Percentiles rank a stretch among this genome's conserved stretches.
Conservation (phyloP, 148 eudicot genomes). For the Arbutus unedo region DNA sequence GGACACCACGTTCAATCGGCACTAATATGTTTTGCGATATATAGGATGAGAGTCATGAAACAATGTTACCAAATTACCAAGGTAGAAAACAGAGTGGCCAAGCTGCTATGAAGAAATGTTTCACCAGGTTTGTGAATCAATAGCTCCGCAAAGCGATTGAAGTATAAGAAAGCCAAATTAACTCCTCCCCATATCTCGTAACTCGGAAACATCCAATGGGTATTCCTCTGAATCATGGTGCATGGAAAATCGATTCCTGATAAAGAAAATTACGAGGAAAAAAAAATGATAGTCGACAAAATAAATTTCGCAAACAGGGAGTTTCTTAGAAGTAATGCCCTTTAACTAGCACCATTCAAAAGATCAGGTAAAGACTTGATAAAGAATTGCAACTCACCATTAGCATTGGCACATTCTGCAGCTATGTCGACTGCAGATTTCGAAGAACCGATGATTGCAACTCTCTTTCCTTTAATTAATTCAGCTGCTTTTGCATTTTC, state of each 20-base stretch:
- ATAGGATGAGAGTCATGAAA: not conserved
- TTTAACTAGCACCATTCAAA: not conserved
- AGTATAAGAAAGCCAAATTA: slow-evolving; percentile 15
- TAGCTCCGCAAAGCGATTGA: slow-evolving; percentile 31
- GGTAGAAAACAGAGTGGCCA: slow-evolving; percentile 28
- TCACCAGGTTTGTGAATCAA: slow-evolving; percentile 34
- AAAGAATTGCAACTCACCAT: not conserved
- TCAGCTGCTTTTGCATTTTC: slow-evolving; percentile 9
- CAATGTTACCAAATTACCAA: slow-evolving; percentile 21
- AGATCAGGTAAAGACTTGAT: not conserved
- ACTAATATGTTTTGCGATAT: not conserved
- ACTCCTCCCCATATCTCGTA: slow-evolving; percentile 27
- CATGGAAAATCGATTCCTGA: slow-evolving; percentile 11
- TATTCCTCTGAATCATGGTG: slow-evolving; percentile 14
- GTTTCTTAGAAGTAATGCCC: not conserved
- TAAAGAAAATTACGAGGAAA: not conserved
- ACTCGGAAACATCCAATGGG: slow-evolving; percentile 1
- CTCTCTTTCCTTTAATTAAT: slow-evolving; percentile 9
- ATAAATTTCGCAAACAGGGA: not conserved
- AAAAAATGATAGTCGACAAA: not conserved
- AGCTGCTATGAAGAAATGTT: slow-evolving; percentile 22
- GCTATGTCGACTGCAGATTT: slow-evolving; percentile 19
- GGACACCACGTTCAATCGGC: too few relatives aligned
- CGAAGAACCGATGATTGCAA: slow-evolving; percentile 9
- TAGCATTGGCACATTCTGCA: slow-evolving; percentile 15